These are phyloP conservation scores for Cordyceps fumosorosea DNA, from an alignment of 2,329 filamentous ascomycete genomes.

Conservation along the genomic window DNA sequence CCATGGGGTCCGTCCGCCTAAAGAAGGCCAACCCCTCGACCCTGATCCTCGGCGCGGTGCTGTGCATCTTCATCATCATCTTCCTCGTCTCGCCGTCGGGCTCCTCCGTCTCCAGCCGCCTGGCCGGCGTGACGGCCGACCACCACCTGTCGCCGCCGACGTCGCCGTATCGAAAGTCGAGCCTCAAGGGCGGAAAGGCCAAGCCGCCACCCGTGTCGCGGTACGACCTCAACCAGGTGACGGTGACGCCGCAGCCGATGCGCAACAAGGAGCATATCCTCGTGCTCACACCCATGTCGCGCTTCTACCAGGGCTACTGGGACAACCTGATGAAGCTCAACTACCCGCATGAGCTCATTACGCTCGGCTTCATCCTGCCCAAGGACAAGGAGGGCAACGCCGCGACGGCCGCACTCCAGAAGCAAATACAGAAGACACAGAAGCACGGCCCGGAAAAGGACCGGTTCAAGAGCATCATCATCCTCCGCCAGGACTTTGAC, in stretches of 20 bases:
- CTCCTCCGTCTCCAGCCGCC: constrained; percentile 35
- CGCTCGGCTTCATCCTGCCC: constrained; percentile 90
- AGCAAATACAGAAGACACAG: constrained; percentile 79
- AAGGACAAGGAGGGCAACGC: constrained; percentile 88
- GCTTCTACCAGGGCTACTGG: constrained; percentile 95
- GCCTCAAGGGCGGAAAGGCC: constrained; percentile 24
- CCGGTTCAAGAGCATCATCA: constrained; percentile 88
- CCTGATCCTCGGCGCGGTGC: constrained; percentile 61
- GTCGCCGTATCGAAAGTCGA: constrained; percentile 36
- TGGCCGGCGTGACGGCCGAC: constrained; percentile 39
- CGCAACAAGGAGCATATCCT: constrained; percentile 79
- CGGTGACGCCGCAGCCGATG: constrained; percentile 68
- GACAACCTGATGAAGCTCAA: constrained; percentile 76
- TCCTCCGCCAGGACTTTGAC: constrained; percentile 92
- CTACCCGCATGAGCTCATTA: constrained; percentile 93
- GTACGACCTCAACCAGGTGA: constrained; percentile 94
- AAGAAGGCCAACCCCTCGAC: constrained; percentile 76
- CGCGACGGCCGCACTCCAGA: constrained; percentile 76
- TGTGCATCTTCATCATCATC: constrained; percentile 66
- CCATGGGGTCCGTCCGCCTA: constrained; percentile 61
- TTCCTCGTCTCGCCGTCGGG: constrained; percentile 52
- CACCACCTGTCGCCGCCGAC: constrained; percentile 39
- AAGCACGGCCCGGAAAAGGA: constrained; percentile 66
- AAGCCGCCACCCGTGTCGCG: constrained; percentile 76
- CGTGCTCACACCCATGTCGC: constrained; percentile 84